A percentile compares a stretch with the other conserved stretches of the same genome.
Evolutionary conservation across 23 red algal genomes (phyloP).

Genomic region (Gracilaria caudata): DNA sequence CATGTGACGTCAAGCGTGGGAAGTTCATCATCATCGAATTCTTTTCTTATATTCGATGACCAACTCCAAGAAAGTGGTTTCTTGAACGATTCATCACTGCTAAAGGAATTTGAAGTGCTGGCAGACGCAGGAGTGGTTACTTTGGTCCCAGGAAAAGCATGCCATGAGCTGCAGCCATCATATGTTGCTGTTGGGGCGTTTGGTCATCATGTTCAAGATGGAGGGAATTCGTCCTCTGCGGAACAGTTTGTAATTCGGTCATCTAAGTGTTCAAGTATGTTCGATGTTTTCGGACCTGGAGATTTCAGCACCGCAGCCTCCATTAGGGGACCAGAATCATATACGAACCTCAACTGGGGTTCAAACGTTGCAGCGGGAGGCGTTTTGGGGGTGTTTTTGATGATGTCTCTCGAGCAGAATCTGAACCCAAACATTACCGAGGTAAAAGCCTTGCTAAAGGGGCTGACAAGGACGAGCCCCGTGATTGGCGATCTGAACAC

Average conservation of each 20-base stretch:
- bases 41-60: not conserved
- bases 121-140: not conserved
- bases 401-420: not conserved
- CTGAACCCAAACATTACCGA: not conserved
- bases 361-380: constrained; percentile 15
- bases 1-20: not conserved
- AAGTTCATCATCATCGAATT: not conserved
- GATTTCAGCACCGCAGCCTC: not conserved
- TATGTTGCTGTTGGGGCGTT: constrained; percentile 23
- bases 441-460: not conserved
- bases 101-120: constrained; percentile 6
- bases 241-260: constrained; percentile 13
- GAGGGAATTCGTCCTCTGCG: no score
- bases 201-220: not conserved
- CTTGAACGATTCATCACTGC: not conserved
- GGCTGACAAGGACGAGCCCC: not conserved
- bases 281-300: constrained; percentile 34
- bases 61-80: constrained; percentile 21
- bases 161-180: not conserved
- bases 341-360: not conserved
- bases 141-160: constrained; percentile 4
- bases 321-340: constrained; percentile 11
- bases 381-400: not conserved
- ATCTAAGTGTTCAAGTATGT: not conserved
- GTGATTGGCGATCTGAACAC: not conserved